Base-by-base conservation (phyloP, 225 moss, liverwort and hornwort species). In the Climacium dendroides region DNA sequence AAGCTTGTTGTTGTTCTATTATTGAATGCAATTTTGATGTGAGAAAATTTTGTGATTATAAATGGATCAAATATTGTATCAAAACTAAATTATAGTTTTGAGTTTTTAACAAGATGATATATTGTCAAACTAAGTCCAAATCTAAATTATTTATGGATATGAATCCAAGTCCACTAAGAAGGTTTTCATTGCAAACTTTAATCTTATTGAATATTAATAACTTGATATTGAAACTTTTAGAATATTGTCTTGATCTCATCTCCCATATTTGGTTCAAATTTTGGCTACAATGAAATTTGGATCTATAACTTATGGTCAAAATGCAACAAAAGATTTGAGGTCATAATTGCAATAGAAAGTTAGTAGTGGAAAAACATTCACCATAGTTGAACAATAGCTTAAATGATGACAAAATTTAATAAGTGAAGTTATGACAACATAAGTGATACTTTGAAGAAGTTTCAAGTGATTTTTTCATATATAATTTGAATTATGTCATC, bases 321-420 rank as follows among this genome's bases (percentile, higher is more conserved):
- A 45, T 45, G 16, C 17, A 45, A 45, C 4, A 6, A 18, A 9
- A 13, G 0, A 5, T 17, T 72, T 72, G 45, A 28, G 1, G 1
- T 17, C 10, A 25, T 43, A 5, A 28, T 1, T 73, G 3, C 0
- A 28, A 18, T 47, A 18, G 11, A 30, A 47, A 47, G 11, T 30
- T 0, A 47, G 0, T 73, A 11, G 30, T 6, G 0, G 4, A 19
- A 47, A 73, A 16, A 10, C 18, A 47, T 73, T 30, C 19, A 73
- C 3, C 2, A 18, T 6, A 47, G 11, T 73, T 28, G 29, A 28
- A 29, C 17, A 71, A 28, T 18, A 18, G 72, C 2, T 28, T 47
- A 17, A 10, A 45, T 30, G 1, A 10, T 29, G 19, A 73, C 30
- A 17, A 47, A 73, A 73, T 28, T 45, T 72, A 26, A 45, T 17